Base-by-base conservation (phyloP, 31 red algal genomes). In the Odonthalia washingtoniensis region DNA sequence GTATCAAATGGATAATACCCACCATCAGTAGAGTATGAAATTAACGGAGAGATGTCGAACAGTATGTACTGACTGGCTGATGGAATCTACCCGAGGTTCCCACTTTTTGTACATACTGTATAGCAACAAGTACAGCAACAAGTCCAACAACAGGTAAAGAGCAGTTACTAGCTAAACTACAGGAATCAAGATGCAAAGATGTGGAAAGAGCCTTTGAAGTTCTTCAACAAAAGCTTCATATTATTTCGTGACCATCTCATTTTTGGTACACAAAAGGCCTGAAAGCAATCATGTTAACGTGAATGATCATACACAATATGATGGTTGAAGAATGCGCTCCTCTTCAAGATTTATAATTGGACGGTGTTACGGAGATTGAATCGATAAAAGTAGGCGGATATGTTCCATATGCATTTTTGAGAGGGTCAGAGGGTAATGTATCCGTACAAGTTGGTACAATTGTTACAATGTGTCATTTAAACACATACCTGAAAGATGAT, bases 291-390 rank as follows among this genome's bases (percentile, higher is more conserved):
- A 69, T 87, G 37, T 37, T 61, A 2, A 32, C 4, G 5, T 87
- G 43, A 18, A 69, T 87, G 66, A 77, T 87, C 3, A n/a, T 77
- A 12, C 84, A 87, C 52, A 87, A 87, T 42, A 77, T 87, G 84
- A 77, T 87, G 26, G 43, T 87, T 38, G 36, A 68, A 16, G 70
- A 70, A n/a, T n/a, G n/a, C n/a, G n/a, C n/a, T n/a, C n/a, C n/a
- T n/a, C n/a, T n/a, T n/a, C n/a, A n/a, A n/a, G n/a, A n/a, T n/a
- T n/a, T n/a, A n/a, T n/a, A n/a, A n/a, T n/a, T n/a, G n/a, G n/a
- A n/a, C n/a, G n/a, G n/a, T n/a, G n/a, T n/a, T n/a, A n/a, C n/a
- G n/a, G n/a, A n/a, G n/a, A n/a, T n/a, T n/a, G n/a, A n/a, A n/a
- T n/a, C n/a, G n/a, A n/a, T n/a, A n/a, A n/a, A n/a, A n/a, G n/a